These are phyloP conservation scores for Entophlyctis luteolus DNA, from an alignment of 192 early-diverging fungal species.

Conservation along the genomic window DNA sequence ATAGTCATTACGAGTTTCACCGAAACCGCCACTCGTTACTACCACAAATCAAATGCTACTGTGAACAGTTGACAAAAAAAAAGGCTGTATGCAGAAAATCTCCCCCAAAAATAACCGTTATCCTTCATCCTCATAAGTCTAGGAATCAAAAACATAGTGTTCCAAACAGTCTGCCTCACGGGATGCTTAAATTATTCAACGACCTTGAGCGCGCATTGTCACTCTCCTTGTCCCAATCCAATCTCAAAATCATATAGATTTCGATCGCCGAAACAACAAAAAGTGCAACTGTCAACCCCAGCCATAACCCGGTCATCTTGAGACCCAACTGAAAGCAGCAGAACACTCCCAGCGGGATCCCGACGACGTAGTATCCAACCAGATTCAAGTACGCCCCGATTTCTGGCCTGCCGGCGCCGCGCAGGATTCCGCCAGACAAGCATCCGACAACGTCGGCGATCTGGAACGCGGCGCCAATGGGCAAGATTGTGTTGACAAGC, in stretches of 20 bases:
- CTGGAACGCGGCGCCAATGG: slow-evolving; percentile 65
- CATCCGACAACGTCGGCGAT: slow-evolving; percentile 44
- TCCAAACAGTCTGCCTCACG: too few relatives aligned
- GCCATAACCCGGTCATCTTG: slow-evolving; percentile 44
- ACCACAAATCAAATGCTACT: too few relatives aligned
- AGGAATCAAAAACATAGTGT: too few relatives aligned
- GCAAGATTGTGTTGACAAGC: slow-evolving; percentile 71
- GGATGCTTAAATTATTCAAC: background rate
- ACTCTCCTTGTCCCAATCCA: slow-evolving; percentile 40
- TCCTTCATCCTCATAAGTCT: too few relatives aligned
- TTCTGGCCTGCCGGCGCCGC: slow-evolving; percentile 73
- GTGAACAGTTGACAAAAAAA: too few relatives aligned
- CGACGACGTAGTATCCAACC: slow-evolving; percentile 21
- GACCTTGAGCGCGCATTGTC: slow-evolving; percentile 20
- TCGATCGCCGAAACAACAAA: slow-evolving; percentile 49
- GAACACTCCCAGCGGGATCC: slow-evolving; percentile 11
- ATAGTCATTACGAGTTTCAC: too few relatives aligned
- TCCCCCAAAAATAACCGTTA: too few relatives aligned
- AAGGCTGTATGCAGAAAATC: too few relatives aligned
- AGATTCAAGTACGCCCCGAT: slow-evolving; percentile 54
- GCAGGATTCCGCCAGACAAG: slow-evolving; percentile 57
- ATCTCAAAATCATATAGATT: slow-evolving; percentile 27
- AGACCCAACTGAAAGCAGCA: slow-evolving; percentile 32
- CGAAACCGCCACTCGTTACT: too few relatives aligned
- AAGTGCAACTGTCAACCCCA: slow-evolving; percentile 44